Percentiles rank a stretch among this genome's conserved stretches.
Conservation (phyloP, 345 rosid genomes). For the Zanthoxylum bungeanum region DNA sequence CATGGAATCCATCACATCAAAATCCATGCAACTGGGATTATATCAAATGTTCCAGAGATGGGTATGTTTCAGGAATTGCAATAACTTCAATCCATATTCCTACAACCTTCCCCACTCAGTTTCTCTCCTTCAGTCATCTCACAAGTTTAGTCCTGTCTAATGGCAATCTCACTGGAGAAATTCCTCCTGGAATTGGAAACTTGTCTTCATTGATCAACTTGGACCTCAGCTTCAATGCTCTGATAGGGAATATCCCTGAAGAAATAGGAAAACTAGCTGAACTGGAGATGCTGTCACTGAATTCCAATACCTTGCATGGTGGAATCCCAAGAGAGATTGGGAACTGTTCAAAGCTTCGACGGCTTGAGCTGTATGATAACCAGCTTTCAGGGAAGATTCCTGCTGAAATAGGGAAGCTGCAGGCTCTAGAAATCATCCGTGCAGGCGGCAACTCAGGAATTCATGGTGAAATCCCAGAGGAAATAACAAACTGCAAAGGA, state of each 20-base stretch:
- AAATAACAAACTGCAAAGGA: conserved; percentile 50
- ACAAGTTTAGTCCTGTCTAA: conserved; percentile 44
- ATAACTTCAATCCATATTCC: conserved; percentile 41
- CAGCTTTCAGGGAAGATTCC: conserved; percentile 58
- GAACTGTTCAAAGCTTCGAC: conserved; percentile 44
- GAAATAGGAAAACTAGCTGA: conserved; percentile 43
- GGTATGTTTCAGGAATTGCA: conserved; percentile 40
- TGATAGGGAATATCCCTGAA: conserved; percentile 48
- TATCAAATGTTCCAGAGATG: conserved; percentile 41
- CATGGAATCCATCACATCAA: conserved; percentile 55
- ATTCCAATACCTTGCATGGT: conserved; percentile 42
- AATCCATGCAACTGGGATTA: conserved; percentile 68
- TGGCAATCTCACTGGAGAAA: conserved; percentile 53
- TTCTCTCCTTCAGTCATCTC: conserved; percentile 43
- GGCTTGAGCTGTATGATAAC: conserved; percentile 60
- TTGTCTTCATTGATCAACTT: conserved; percentile 43
- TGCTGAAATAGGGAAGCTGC: conserved; percentile 40
- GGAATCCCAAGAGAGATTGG: conserved; percentile 48
- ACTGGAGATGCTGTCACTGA: conserved; percentile 40
- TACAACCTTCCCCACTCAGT: conserved; percentile 45
- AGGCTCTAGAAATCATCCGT: conserved; percentile 45
- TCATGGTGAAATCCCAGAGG: conserved; percentile 52
- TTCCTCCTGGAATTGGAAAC: conserved; percentile 49
- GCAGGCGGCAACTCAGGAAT: conserved; percentile 65
- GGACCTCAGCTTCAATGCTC: conserved; percentile 61